Conservation (phyloP, 192 early-diverging fungal species). For the Gaertneriomyces semiglobifer region DNA sequence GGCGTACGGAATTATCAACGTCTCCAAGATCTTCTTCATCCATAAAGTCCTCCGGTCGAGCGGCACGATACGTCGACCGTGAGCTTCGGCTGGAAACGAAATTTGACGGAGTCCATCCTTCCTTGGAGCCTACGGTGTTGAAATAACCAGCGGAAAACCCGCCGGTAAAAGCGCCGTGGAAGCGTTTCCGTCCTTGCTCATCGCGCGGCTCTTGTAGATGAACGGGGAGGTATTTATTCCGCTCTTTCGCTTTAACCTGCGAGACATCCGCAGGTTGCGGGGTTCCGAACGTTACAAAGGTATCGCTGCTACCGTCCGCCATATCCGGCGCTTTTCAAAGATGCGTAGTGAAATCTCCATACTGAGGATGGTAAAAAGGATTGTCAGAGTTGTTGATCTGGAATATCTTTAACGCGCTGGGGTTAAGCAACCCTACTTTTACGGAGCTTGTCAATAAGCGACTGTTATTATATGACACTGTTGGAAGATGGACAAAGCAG, state of each 20-base stretch:
- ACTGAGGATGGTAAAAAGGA: too few species aligned
- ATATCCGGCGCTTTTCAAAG: too few species aligned
- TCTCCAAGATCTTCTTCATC: conserved; percentile 89
- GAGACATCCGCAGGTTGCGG: conserved; percentile 34
- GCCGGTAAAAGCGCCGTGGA: conserved; percentile 91
- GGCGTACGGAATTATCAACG: conserved; percentile 45
- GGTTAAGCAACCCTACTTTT: too few species aligned
- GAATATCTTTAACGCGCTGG: too few species aligned
- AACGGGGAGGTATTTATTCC: conserved; percentile 49
- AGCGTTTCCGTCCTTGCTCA: conserved; percentile 68
- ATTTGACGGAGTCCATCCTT: conserved; percentile 74
- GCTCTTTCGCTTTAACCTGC: conserved; percentile 44
- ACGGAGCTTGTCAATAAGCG: too few species aligned
- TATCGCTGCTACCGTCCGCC: too few species aligned
- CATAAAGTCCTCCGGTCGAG: conserved; percentile 86
- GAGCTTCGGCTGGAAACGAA: conserved; percentile 75
- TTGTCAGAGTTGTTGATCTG: too few species aligned
- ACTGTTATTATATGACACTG: too few species aligned
- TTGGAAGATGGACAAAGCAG: too few species aligned
- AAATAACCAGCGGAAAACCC: conserved; percentile 94
- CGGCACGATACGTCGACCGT: conserved; percentile 43
- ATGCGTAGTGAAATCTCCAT: too few species aligned
- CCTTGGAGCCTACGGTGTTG: conserved; percentile 94
- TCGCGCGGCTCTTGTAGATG: conserved; percentile 49
- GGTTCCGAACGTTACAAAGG: conserved; percentile 39